Conservation (phyloP, 164 flowering plant species). For the Hamamelis virginiana region DNA sequence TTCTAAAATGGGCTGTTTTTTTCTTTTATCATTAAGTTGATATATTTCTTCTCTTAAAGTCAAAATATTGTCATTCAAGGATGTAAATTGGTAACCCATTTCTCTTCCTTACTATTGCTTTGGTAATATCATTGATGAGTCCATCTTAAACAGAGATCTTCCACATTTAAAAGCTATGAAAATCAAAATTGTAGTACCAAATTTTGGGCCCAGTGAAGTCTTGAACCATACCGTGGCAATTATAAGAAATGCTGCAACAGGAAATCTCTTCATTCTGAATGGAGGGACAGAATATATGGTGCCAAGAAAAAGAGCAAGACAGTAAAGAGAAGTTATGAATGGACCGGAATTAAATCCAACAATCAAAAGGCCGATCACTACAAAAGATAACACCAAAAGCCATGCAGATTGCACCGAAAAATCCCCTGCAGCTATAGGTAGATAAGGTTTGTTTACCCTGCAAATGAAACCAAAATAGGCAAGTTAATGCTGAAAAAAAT, state of each 20-base stretch:
- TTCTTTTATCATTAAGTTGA: neutral
- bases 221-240: slow-evolving; percentile 83
- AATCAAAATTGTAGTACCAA: neutral
- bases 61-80: neutral
- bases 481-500: neutral
- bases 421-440: slow-evolving; percentile 99
- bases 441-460: slow-evolving; percentile 98
- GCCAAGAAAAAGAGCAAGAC: slow-evolving; percentile 90
- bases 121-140: neutral
- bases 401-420: slow-evolving; percentile 93
- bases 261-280: slow-evolving; percentile 90
- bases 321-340: slow-evolving; percentile 86
- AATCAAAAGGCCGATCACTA: slow-evolving; percentile 61
- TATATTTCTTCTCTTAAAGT: neutral
- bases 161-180: neutral
- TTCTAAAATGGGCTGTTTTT: too few relatives aligned
- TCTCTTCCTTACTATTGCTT: neutral
- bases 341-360: slow-evolving; percentile 83
- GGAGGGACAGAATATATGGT: slow-evolving; percentile 99
- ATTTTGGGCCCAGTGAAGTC: too few relatives aligned
- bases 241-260: slow-evolving; percentile 94
- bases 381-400: slow-evolving; percentile 79
- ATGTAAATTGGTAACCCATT: neutral
- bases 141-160: neutral
- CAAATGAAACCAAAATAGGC: slow-evolving; percentile 18